Conservation (phyloP, 768 basidiomycete genomes). For the Russula sp. region DNA sequence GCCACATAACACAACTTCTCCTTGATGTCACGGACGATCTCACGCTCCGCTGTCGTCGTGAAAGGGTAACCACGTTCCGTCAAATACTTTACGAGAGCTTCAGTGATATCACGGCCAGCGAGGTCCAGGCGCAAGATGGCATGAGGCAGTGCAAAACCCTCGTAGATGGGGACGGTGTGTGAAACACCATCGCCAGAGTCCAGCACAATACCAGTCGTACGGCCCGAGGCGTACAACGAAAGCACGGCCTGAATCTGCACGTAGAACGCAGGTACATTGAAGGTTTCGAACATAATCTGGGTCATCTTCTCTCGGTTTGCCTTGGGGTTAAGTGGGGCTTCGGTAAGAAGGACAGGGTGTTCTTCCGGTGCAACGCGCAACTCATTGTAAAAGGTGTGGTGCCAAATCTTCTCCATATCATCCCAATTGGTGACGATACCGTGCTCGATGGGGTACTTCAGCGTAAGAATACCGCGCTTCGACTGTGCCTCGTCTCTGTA, state of each 20-base stretch:
- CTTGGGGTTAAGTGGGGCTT: conserved; percentile 72
- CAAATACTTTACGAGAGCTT: conserved; percentile 76
- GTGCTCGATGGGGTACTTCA: conserved; percentile 94
- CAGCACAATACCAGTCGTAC: conserved; percentile 91
- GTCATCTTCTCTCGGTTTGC: conserved; percentile 74
- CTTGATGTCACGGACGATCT: conserved; percentile 97
- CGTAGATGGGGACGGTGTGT: conserved; percentile 96
- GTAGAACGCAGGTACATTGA: conserved; percentile 73
- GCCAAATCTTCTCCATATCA: conserved; percentile 99
- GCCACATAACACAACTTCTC: conserved; percentile 92
- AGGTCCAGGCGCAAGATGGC: conserved; percentile 91
- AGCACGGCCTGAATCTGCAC: conserved; percentile 72
- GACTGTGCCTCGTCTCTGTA: conserved; percentile 85
- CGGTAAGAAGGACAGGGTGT: conserved; percentile 68
- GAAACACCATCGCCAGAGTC: conserved; percentile 97
- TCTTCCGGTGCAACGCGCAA: conserved; percentile 76
- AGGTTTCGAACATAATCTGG: conserved; percentile 79
- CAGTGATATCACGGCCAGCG: conserved; percentile 90
- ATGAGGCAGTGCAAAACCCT: conserved; percentile 89
- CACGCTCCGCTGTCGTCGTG: conserved; percentile 89
- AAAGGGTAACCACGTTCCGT: conserved; percentile 92
- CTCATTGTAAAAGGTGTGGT: conserved; percentile 91
- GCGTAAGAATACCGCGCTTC: conserved; percentile 90
- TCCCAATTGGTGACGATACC: conserved; percentile 98
- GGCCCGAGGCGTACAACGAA: conserved; percentile 87